A percentile compares a stretch with the other conserved stretches of the same genome.
Conservation (phyloP, 2,329 filamentous ascomycete genomes). For the Pochonia chlamydosporia region DNA sequence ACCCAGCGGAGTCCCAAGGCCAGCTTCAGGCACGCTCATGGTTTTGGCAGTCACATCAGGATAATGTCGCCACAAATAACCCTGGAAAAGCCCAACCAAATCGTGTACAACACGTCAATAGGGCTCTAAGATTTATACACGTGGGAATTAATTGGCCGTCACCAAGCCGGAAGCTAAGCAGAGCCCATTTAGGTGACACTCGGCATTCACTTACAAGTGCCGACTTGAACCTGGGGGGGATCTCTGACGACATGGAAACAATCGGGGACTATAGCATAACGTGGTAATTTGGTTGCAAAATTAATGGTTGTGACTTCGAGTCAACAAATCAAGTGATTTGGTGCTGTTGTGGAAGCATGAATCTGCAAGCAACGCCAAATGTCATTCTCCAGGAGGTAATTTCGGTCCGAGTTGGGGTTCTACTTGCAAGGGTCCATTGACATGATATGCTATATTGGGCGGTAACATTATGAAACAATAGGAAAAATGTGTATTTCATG, state of each 20-base stretch:
- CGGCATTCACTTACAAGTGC: no score
- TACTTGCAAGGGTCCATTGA: not conserved
- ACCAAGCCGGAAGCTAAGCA: no score
- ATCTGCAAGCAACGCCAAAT: not conserved
- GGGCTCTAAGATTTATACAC: not conserved
- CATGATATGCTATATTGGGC: not conserved
- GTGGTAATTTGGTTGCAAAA: no score
- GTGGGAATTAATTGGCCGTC: not conserved
- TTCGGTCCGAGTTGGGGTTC: not conserved
- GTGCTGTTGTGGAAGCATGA: no score
- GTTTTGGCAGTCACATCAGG: not conserved
- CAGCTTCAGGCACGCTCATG: not conserved
- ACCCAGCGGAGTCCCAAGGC: not conserved
- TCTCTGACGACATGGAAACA: no score
- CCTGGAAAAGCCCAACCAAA: not conserved
- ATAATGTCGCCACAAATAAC: not conserved
- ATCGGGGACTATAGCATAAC: no score
- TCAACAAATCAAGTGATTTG: no score
- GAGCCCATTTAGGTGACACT: not conserved
- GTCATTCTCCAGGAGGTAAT: not conserved
- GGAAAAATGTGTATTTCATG: not conserved
- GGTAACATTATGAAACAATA: not conserved
- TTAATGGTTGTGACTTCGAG: no score
- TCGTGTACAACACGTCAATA: not conserved
- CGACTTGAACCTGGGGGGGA: no score